phyloP scores from a whole-genome alignment of 495 filamentous ascomycete species.

The Trichocladium antarcticum region DNA sequence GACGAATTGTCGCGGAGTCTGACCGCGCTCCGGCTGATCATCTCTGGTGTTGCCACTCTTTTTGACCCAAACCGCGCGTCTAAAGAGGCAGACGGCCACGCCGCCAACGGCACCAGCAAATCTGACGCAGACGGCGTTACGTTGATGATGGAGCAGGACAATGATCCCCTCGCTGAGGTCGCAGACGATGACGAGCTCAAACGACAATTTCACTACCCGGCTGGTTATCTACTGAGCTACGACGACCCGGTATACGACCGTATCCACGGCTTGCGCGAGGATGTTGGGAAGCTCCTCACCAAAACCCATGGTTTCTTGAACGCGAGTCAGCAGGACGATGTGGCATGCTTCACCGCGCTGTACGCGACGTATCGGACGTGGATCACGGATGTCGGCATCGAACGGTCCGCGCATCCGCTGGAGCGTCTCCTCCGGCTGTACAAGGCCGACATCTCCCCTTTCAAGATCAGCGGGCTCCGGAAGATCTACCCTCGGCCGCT shows the following conservation, averaged over 20 bases:
- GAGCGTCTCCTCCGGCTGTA: conserved; percentile 77
- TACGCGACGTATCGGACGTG: conserved; percentile 91
- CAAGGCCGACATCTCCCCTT: conserved; percentile 72
- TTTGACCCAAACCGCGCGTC: conserved; percentile 72
- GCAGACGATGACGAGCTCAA: conserved; percentile 74
- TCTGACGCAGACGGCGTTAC: conserved; percentile 34
- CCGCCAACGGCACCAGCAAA: conserved; percentile 30
- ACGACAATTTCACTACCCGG: conserved; percentile 71
- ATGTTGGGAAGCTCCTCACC: conserved; percentile 69
- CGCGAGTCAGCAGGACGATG: conserved; percentile 84
- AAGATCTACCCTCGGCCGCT: conserved; percentile 89
- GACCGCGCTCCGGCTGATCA: conserved; percentile 68
- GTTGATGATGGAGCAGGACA: conserved; percentile 44
- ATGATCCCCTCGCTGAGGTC: conserved; percentile 53
- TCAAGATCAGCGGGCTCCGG: conserved; percentile 83
- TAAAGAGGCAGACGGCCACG: conserved; percentile 25
- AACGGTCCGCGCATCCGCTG: conserved; percentile 84
- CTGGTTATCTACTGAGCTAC: conserved; percentile 68
- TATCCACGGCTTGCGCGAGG: conserved; percentile 70
- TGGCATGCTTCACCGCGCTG: conserved; percentile 82
- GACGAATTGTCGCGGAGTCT: conserved; percentile 89
- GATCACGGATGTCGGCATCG: conserved; percentile 95
- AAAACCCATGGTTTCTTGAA: conserved; percentile 73
- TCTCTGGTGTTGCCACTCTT: conserved; percentile 78
- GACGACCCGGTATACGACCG: conserved; percentile 51